These are phyloP conservation scores for Tubosaeta sp. DNA, from an alignment of 768 basidiomycete genomes.

Conservation along the genomic window DNA sequence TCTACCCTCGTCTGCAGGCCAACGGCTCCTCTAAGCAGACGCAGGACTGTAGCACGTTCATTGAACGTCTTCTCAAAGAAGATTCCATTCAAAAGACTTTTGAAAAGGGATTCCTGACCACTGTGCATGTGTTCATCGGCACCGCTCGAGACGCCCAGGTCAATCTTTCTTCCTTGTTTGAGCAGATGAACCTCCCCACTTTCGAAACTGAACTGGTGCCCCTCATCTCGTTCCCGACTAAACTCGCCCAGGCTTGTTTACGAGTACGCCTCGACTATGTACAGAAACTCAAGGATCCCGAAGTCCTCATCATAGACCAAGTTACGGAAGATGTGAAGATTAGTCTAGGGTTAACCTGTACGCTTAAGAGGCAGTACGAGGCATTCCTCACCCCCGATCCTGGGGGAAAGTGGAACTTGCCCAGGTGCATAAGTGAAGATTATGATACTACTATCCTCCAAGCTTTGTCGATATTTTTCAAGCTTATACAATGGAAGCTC, in stretches of 20 bases:
- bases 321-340: slow-evolving; percentile 91
- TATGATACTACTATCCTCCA: slow-evolving; percentile 89
- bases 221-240: slow-evolving; percentile 94
- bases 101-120: slow-evolving; percentile 83
- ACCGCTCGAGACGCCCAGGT: slow-evolving; percentile 86
- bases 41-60: slow-evolving; percentile 77
- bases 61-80: slow-evolving; percentile 92
- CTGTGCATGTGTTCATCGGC: slow-evolving; percentile 82
- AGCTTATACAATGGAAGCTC: slow-evolving; percentile 91
- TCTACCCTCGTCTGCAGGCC: slow-evolving; percentile 26
- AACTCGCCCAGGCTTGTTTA: slow-evolving; percentile 87
- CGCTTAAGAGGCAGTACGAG: slow-evolving; percentile 92
- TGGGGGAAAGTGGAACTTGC: slow-evolving; percentile 83
- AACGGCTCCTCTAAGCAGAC: slow-evolving; percentile 40
- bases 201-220: slow-evolving; percentile 88
- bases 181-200: slow-evolving; percentile 85
- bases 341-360: slow-evolving; percentile 86
- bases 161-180: slow-evolving; percentile 68
- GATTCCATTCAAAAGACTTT: slow-evolving; percentile 95
- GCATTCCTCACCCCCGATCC: slow-evolving; percentile 87
- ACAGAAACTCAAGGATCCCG: slow-evolving; percentile 82
- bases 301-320: slow-evolving; percentile 88
- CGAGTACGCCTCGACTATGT: slow-evolving; percentile 88
- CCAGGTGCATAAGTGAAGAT: slow-evolving; percentile 82
- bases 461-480: slow-evolving; percentile 86